A percentile compares a stretch with the other conserved stretches of the same genome.
Conservation (phyloP, 1,284 basidiomycete species). For the Trametes hirsuta region DNA sequence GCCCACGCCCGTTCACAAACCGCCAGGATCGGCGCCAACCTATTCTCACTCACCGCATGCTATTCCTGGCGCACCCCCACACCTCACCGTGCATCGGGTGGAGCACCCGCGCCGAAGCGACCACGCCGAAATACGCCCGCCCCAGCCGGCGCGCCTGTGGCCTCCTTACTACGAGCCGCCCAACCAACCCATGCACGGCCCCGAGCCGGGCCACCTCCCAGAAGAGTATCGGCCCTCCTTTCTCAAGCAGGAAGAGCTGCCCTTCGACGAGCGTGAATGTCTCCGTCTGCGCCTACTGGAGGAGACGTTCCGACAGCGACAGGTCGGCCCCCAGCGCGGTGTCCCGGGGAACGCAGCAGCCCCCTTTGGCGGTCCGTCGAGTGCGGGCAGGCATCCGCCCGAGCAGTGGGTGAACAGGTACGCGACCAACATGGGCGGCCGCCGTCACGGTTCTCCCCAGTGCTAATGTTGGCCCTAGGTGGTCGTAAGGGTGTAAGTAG, state of each 20-base stretch:
- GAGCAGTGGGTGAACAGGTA: conserved; percentile 15
- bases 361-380: conserved; percentile 8
- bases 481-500: not conserved
- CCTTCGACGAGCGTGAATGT: conserved; percentile 17
- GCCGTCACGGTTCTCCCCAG: not conserved
- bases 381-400: conserved; percentile 4
- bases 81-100: not conserved
- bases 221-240: conserved; percentile 15
- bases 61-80: not conserved
- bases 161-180: conserved; percentile 1
- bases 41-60: conserved; percentile 5
- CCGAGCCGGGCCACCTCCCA: not conserved
- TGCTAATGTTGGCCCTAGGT: not conserved
- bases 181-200: conserved; percentile 8
- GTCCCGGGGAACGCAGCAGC: not conserved
- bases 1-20: conserved; percentile 9
- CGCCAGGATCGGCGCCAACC: not conserved
- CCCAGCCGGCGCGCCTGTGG: conserved; percentile 10
- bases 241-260: conserved; percentile 15
- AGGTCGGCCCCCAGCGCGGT: not conserved
- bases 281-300: conserved; percentile 22
- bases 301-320: conserved; percentile 16
- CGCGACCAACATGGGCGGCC: conserved; percentile 6
- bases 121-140: conserved; percentile 6
- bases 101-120: not conserved